Evolutionary conservation across 208 protist species (phyloP).

Genomic region (Trypanosomatidae sp.): DNA sequence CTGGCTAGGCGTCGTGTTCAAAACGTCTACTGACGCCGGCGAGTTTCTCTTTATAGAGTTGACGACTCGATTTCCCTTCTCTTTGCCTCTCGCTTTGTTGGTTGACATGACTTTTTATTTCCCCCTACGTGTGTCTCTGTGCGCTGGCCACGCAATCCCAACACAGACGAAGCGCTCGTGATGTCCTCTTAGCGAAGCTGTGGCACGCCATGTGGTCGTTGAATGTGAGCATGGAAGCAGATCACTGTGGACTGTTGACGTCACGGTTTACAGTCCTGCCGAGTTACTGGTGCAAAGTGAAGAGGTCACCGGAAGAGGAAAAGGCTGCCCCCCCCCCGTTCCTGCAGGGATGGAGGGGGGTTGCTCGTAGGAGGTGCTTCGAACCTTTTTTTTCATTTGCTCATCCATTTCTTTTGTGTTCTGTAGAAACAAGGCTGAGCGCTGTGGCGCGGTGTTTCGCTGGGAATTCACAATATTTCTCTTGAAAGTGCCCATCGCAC

Average conservation of each 20-base stretch:
- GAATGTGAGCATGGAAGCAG: no score
- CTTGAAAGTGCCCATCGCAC: not conserved
- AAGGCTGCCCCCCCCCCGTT: not conserved
- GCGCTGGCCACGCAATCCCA: not conserved
- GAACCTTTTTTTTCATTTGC: constrained; percentile 12
- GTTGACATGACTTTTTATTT: not conserved
- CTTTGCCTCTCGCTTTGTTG: not conserved
- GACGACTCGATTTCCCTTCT: not conserved
- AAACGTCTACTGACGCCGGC: not conserved
- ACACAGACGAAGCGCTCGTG: not conserved
- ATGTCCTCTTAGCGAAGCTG: not conserved
- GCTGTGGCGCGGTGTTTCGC: not conserved
- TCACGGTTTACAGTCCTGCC: not conserved
- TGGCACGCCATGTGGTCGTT: no score
- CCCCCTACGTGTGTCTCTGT: not conserved
- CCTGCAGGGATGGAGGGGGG: no score
- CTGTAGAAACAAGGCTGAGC: not conserved
- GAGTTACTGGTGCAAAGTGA: not conserved
- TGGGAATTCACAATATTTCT: not conserved
- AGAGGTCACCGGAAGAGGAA: not conserved
- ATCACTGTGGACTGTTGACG: no score
- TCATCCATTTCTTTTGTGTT: not conserved
- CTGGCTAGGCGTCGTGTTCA: not conserved
- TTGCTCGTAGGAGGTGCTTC: not conserved
- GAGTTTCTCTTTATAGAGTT: not conserved